Evolutionary conservation across 306 rosid species (phyloP).

Genomic region (Canavalia gladiata): DNA sequence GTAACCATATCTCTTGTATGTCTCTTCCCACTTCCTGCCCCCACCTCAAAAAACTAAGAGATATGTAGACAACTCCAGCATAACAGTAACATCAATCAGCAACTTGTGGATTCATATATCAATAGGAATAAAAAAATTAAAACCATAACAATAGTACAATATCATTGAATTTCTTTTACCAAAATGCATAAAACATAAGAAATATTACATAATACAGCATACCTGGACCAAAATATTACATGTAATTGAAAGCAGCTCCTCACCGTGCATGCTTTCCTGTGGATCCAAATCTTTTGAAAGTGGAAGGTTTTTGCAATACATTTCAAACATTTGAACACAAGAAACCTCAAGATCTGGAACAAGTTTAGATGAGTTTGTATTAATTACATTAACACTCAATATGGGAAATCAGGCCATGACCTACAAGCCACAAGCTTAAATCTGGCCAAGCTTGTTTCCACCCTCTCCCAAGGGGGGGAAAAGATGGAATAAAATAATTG

Average conservation of each 20-base stretch:
- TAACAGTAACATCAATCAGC: constrained; percentile 11
- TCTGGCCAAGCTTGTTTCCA: constrained; percentile 23
- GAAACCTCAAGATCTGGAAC: constrained; percentile 80
- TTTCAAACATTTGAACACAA: constrained; percentile 79
- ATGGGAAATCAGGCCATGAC: constrained; percentile 34
- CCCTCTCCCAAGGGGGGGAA: not conserved
- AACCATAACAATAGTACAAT: not conserved
- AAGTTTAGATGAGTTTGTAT: constrained; percentile 49
- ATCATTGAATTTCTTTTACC: constrained; percentile 9
- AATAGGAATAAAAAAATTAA: not conserved
- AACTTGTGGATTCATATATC: constrained; percentile 10
- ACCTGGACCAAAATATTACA: constrained; percentile 91
- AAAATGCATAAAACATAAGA: not conserved
- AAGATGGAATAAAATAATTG: not conserved
- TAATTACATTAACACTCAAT: constrained; percentile 47
- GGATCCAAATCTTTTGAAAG: constrained; percentile 94
- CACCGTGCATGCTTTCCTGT: constrained; percentile 92
- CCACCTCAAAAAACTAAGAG: not conserved
- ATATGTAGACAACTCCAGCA: constrained; percentile 2
- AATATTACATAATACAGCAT: constrained; percentile 30
- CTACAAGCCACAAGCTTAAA: constrained; percentile 42
- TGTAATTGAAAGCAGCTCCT: constrained; percentile 82
- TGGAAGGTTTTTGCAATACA: constrained; percentile 83
- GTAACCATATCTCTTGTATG: not conserved
- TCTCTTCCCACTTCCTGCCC: not conserved